Base-by-base conservation (phyloP, 768 basidiomycete genomes). In the Mycena amicta region DNA sequence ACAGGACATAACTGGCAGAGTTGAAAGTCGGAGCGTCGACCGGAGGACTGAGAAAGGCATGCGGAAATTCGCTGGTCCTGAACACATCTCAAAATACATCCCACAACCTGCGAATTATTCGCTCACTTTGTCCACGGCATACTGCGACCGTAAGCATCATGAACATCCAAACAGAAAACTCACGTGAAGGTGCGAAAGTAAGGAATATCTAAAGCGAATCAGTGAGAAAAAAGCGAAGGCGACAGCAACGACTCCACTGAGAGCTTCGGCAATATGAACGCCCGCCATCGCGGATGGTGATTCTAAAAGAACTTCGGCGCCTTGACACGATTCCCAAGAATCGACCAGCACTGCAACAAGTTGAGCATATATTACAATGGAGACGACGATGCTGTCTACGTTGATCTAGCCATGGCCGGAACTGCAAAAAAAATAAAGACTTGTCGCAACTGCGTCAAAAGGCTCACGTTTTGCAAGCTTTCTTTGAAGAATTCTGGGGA, bases 401-500 rank as follows among this genome's bases (percentile, higher is more conserved):
- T 45, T 84, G 76, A 64, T 89, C 86, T 5, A 89, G 76, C 87
- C 87, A 89, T 18, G 77, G 72, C 12, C 86, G 77, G 73, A 87
- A 89, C 77, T 84, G 64, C 22, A 22, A 33, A 25, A 40, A 60
- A 15, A 12, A 15, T 52, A 22, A 12, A 54, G 22, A 22, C 29
- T 47, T 29, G 47, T 5, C 8, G 33, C 20, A 60, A 43, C 37
- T 27, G 4, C 37, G 43, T 8, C 11, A 39, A 60, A n/a, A 45
- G 45, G 54, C 81, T 57, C 58, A 83, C 83, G 61, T 83, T 79
- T 3, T 75, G 74, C 4, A 89, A 62, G 55, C 82, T 83, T 65
- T 86, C 81, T 65, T 78, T 85, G 77, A 89, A 88, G 64, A 87
- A 89, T 20, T 85, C 84, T 0, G 86, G 86, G 6, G 86, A 87